A percentile compares a stretch with the other conserved stretches of the same genome.
phyloP scores from a whole-genome alignment of 352 stramenopile species.

The Globisporangium mamillatum region DNA sequence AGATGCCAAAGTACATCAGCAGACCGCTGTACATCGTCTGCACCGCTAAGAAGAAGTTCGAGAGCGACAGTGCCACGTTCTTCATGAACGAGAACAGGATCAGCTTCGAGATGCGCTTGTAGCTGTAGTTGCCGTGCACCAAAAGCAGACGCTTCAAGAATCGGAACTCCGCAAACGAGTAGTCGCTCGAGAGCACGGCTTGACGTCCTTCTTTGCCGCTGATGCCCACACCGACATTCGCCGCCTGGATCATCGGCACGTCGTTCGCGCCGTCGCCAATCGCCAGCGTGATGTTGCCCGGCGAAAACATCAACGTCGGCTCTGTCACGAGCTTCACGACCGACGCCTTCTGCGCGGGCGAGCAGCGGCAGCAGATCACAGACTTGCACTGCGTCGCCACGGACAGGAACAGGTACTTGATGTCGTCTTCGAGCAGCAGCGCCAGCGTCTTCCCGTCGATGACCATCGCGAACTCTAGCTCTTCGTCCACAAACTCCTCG shows the following conservation, averaged over 20 bases:
- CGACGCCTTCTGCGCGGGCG: conserved; percentile 78
- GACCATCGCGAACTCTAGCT: conserved; percentile 89
- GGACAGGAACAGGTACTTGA: conserved; percentile 88
- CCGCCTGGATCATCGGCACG: conserved; percentile 87
- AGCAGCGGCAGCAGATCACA: conserved; percentile 87
- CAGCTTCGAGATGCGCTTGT: conserved; percentile 89
- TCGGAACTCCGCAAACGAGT: conserved; percentile 80
- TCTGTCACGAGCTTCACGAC: conserved; percentile 88
- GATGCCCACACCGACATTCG: conserved; percentile 84
- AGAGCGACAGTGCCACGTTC: conserved; percentile 82
- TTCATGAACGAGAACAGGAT: conserved; percentile 91
- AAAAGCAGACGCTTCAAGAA: conserved; percentile 80
- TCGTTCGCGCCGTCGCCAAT: conserved; percentile 87
- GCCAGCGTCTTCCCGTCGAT: conserved; percentile 86
- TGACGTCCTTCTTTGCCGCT: conserved; percentile 85
- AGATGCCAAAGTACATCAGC: conserved; percentile 89
- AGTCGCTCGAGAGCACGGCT: conserved; percentile 83
- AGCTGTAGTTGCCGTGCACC: conserved; percentile 89
- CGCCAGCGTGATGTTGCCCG: conserved; percentile 83
- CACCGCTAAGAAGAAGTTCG: conserved; percentile 82
- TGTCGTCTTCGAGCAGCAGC: conserved; percentile 83
- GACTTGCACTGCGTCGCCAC: conserved; percentile 88
- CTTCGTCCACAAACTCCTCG: conserved; percentile 66
- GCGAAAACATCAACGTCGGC: conserved; percentile 85
- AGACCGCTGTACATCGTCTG: conserved; percentile 86